Percentiles rank a stretch among this genome's conserved stretches.
phyloP scores from a whole-genome alignment of 148 eudicot genomes.

The Rhododendron williamsianum region DNA sequence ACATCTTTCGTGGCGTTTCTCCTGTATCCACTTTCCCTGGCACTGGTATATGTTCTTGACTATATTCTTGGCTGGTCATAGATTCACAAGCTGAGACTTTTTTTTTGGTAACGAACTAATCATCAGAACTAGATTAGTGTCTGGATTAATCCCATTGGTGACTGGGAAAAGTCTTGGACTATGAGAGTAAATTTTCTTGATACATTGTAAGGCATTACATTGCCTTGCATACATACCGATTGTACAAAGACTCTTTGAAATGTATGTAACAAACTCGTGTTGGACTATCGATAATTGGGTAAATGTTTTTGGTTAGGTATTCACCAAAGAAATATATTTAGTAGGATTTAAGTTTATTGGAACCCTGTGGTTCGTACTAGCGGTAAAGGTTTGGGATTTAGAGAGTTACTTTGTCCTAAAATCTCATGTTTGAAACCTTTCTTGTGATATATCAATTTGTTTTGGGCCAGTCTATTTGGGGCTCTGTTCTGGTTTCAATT shows the following conservation, averaged over 20 bases:
- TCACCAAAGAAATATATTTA: neutral
- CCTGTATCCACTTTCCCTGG: constrained; percentile 43
- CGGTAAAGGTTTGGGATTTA: neutral
- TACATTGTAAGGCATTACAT: neutral
- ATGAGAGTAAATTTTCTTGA: neutral
- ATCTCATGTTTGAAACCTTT: neutral
- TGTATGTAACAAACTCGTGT: neutral
- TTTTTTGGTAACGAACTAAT: neutral
- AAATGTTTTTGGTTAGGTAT: neutral
- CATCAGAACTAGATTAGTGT: neutral
- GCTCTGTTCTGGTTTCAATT: neutral
- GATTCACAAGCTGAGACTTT: neutral
- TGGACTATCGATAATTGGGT: neutral
- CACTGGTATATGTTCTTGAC: constrained; percentile 38
- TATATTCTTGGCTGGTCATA: constrained; percentile 28
- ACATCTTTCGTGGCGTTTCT: constrained; percentile 30
- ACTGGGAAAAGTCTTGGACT: neutral
- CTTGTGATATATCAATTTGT: neutral
- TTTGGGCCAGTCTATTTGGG: neutral
- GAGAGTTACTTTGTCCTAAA: neutral
- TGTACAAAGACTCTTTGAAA: neutral
- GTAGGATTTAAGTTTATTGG: neutral
- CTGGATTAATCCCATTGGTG: neutral
- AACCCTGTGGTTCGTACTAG: neutral
- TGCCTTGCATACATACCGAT: neutral